Conservation (phyloP, 2,329 filamentous ascomycete species). For the Phyllosticta citrichinensis region DNA sequence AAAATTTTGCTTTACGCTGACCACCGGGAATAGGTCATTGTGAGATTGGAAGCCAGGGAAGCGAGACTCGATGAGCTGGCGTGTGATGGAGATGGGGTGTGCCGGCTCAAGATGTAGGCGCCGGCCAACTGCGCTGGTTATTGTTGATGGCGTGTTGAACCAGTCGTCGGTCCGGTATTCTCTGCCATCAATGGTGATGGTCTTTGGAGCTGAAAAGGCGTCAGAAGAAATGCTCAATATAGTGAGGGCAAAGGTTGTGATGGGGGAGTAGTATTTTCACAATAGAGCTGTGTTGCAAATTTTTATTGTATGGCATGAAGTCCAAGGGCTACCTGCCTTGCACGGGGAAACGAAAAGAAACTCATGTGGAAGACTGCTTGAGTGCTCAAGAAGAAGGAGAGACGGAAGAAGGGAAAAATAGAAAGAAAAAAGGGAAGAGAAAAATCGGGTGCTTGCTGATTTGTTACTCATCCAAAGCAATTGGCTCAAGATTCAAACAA, state of each 20-base stretch:
- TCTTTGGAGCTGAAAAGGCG: conserved; percentile 15
- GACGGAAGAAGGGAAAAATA: not conserved
- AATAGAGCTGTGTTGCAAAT: not conserved
- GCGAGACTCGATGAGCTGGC: conserved; percentile 81
- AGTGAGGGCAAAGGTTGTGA: not conserved
- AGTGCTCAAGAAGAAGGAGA: not conserved
- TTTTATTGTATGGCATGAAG: not conserved
- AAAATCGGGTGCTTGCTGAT: not conserved
- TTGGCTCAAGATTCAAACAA: not conserved
- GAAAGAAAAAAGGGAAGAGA: not conserved
- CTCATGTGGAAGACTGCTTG: not conserved
- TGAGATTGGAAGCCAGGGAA: conserved; percentile 73
- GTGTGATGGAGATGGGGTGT: conserved; percentile 84
- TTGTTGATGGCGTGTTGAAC: conserved; percentile 73
- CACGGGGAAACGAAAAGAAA: too few species aligned
- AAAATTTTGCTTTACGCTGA: conserved; percentile 81
- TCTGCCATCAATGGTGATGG: conserved; percentile 51
- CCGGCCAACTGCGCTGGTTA: conserved; percentile 63
- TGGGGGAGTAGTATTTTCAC: not conserved
- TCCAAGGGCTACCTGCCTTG: too few species aligned
- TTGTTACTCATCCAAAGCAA: not conserved
- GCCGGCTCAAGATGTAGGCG: conserved; percentile 82
- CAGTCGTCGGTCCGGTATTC: conserved; percentile 63
- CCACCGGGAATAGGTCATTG: conserved; percentile 71
- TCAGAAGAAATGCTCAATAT: not conserved